phyloP scores from a whole-genome alignment of 169 alveolate species.

The Fabrea salina region DNA sequence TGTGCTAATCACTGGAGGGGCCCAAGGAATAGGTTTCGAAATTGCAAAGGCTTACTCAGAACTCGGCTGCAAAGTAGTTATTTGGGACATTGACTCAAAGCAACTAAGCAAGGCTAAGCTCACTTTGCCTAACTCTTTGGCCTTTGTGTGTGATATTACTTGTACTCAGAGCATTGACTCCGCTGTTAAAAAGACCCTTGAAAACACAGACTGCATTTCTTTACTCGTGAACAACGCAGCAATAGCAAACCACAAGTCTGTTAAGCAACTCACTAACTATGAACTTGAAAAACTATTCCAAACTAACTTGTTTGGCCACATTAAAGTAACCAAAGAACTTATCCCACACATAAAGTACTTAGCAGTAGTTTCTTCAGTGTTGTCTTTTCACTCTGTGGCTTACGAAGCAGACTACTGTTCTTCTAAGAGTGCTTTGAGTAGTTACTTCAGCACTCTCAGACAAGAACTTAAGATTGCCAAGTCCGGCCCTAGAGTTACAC shows the following conservation, averaged over 20 bases:
- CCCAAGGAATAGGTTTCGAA: conserved; percentile 9
- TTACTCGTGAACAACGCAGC: conserved; percentile 8
- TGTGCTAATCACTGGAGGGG: conserved; percentile 12
- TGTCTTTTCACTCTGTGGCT: background rate
- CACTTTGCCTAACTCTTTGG: background rate
- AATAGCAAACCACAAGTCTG: background rate
- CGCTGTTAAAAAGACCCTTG: background rate
- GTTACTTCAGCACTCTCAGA: background rate
- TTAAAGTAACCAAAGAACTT: background rate
- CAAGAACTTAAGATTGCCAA: background rate
- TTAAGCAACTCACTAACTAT: background rate
- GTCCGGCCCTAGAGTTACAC: background rate
- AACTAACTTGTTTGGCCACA: conserved; percentile 1
- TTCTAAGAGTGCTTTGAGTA: background rate
- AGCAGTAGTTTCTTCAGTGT: background rate
- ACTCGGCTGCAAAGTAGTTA: background rate
- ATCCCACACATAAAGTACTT: background rate
- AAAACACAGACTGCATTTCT: background rate
- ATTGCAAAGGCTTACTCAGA: background rate
- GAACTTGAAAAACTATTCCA: background rate
- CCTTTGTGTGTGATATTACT: background rate
- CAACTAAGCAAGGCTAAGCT: background rate
- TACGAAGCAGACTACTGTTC: background rate
- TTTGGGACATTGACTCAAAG: background rate
- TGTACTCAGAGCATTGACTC: background rate